Base-by-base conservation (phyloP, 2,329 filamentous ascomycete species). In the Botryotinia narcissicola region DNA sequence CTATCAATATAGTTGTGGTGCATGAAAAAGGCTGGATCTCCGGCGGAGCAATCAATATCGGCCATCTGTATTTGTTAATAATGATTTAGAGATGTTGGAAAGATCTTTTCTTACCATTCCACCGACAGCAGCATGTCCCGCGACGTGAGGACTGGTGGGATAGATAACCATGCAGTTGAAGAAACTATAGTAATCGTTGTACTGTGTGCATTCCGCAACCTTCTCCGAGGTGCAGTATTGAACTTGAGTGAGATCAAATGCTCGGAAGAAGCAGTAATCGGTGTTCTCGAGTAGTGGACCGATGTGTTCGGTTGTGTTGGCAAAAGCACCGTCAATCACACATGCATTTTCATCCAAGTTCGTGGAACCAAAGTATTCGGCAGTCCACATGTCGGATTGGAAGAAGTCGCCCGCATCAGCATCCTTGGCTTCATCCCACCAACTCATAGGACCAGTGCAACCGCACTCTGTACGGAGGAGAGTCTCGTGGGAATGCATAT, bases 111-210 rank as follows among this genome's bases (percentile, higher is more conserved):
- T 9, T 20, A 64, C 32, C 62, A 64, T 40, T 25, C 62, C 62
- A 42, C 62, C 40, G 4, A 64, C 62, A 42, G 40, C 37, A n/a
- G 42, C 62, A 46, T 64, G 62, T 18, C 62, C 40, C 46, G 62
- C 40, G 25, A 64, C 62, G 37, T 64, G 62, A 46, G 46, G 46
- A 46, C 62, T 42, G 37, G 35, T 42, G 10, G 62, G 62, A 22
- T 64, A 64, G 25, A 64, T 42, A 18, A 64, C 62, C 62, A 64
- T 64, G 62, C 62, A 37, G 62, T 64, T 64, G 40, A 64, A 64
- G 62, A 64, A 64, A 18, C 16, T 42, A 4, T 64, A 64, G 37
- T 42, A 64, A 37, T 40, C 40, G 37, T 64, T 29, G 62, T 64
- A 64, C 20, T 64, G 35, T 18, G 62, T 64, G 37, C 62, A 64